Evolutionary conservation across 2,329 filamentous ascomycete genomes (phyloP), one percentile per base, ranked within the genome.

Genomic region (Colletotrichum falcatum): DNA sequence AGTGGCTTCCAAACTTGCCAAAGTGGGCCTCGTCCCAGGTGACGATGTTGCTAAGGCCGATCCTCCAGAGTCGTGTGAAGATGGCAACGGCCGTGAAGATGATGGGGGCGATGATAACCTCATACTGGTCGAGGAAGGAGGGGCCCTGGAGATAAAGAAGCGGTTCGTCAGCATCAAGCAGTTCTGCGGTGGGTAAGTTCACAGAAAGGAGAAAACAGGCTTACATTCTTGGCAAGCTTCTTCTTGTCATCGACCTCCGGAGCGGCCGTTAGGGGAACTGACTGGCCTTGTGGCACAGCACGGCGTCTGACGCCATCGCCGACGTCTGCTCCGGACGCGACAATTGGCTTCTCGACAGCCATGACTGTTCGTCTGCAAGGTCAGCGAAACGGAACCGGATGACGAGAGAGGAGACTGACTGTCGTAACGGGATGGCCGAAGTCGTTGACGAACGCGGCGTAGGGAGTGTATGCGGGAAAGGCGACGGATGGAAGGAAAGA

Each of bases 1-100:
- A 99, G 84, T 99, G 95, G 77, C 95, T 98, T 74, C 96, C 96
- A 82, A 99, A 99, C 85, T 99, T 99, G 80, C 94, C 94, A 81
- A 97, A 97, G 82, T 91, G 89, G 76, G 89, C 89, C 81, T 90
- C 88, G 79, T 91, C 89, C 89, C 89, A 91, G 59, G 89, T 91
- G 59, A 91, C 89, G 75, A 91, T 90, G 75, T 89, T 82, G 74
- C 89, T 91, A 65, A 91, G 81, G 67, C 90, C 90, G 78, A 92
- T 92, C 83, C 91, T 92, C 82, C 87, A 92, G 73, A 92, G 79
- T 73, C 90, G 85, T 48, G 90, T 92, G 79, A 91, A 90, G 81
- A 91, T 84, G 67, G 90, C 88, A 64, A 91, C 79, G 74, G 85
- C 77, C 70, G 88, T 88, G 81, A 91, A 89, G 78, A 91, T 77